Evolutionary conservation across 2,329 filamentous ascomycete genomes (phyloP), one percentile per base, ranked within the genome.

Genomic region (Biscogniauxia sp.): DNA sequence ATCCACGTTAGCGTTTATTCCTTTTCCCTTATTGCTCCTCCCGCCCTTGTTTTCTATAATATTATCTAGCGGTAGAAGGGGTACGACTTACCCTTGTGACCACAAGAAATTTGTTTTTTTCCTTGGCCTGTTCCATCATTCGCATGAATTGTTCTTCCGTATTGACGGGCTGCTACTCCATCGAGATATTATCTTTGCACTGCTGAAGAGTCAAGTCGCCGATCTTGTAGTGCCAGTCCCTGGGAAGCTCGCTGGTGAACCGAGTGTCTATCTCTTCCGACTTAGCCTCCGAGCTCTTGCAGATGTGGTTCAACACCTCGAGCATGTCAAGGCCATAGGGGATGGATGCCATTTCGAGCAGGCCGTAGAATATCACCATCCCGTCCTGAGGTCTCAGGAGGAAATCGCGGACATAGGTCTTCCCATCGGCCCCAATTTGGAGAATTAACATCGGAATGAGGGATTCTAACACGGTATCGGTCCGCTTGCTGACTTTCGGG

Each of bases 201-300:
- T 15, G 49, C 20, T 15, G 28, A 20, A 1, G 17, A 20, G 59
- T 26, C 37, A 8, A n/a, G 17, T 61, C 53, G 20, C 45, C 28
- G n/a, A 62, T n/a, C 19, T 51, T 52, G 41, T 64, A 65, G 4
- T 57, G 62, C 64, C 61, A 65, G 25, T 53, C 60, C 8, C 26
- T 49, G 8, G 53, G 37, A 25, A 57, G 19, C 15, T 64, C 59
- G 1, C 26, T 20, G 13, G n/a, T 45, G 37, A 45, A 9, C 11
- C n/a, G 13, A 13, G 7, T 13, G 37, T 13, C 2, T 13, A n/a
- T 17, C 15, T 45, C 11, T 13, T 45, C 37, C 1, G 3, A 13
- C 17, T n/a, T 13, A 6, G 7, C 13, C 5, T 45, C 37, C 11
- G 11, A 45, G 37, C 13, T 45, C 11, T 17, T 17, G 37, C n/a